These are phyloP conservation scores for Colletotrichum tamarilloi DNA, from an alignment of 2,329 filamentous ascomycete genomes.

Conservation along the genomic window DNA sequence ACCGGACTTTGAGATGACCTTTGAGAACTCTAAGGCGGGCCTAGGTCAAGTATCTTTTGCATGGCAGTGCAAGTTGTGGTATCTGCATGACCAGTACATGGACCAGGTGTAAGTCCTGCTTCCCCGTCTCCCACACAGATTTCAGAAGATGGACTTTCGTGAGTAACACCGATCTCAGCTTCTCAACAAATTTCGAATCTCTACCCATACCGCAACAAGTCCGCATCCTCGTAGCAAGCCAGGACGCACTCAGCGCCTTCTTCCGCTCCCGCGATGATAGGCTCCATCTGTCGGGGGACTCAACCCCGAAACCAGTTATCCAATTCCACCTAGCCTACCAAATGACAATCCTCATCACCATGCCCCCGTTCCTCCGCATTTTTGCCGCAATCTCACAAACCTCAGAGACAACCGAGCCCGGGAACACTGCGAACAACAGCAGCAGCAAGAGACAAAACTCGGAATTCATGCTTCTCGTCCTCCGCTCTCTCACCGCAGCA, in stretches of 20 bases:
- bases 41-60: slow-evolving; percentile 32
- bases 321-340: slow-evolving; percentile 37
- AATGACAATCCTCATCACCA: slow-evolving; percentile 35
- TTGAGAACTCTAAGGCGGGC: slow-evolving; percentile 25
- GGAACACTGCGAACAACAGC: not conserved
- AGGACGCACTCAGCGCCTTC: slow-evolving; percentile 35
- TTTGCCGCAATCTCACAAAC: slow-evolving; percentile 26
- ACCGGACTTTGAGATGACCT: slow-evolving; percentile 27
- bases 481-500: slow-evolving; percentile 34
- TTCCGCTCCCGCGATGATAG: slow-evolving; percentile 30
- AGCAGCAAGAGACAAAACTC: slow-evolving; percentile 2
- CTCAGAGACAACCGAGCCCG: not conserved
- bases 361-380: slow-evolving; percentile 35
- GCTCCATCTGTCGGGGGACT: slow-evolving; percentile 23
- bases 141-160: no score
- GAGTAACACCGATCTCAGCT: not conserved
- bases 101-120: slow-evolving; percentile 34
- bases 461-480: slow-evolving; percentile 30
- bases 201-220: slow-evolving; percentile 35
- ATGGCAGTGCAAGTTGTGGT: slow-evolving; percentile 37
- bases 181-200: slow-evolving; percentile 32
- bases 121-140: not conserved
- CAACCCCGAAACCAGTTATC: slow-evolving; percentile 32
- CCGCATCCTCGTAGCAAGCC: slow-evolving; percentile 33
- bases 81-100: slow-evolving; percentile 37